Evolutionary conservation across 75 land plant species (phyloP).

Genomic region (Picea glauca): DNA sequence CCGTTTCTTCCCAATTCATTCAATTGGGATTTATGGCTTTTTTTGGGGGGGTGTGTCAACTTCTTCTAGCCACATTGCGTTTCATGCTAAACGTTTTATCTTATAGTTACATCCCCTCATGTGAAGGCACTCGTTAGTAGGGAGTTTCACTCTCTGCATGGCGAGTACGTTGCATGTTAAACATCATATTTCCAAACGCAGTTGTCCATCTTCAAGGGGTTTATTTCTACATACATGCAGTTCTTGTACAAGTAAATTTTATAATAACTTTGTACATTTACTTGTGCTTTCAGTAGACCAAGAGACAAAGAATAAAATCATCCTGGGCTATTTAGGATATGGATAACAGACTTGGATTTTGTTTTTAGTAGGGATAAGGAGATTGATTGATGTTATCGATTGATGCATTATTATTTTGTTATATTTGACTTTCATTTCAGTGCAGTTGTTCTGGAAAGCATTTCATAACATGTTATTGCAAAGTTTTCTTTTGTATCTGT

Average conservation of each 20-base stretch:
- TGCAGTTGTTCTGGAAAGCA: constrained; percentile 64
- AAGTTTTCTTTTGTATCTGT: constrained; percentile 83
- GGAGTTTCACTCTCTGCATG: too few relatives aligned
- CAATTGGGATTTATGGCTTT: too few relatives aligned
- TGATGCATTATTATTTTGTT: background rate
- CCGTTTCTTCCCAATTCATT: too few relatives aligned
- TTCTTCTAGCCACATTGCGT: too few relatives aligned
- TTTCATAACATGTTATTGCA: constrained; percentile 70
- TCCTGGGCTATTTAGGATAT: background rate
- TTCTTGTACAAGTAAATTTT: constrained; percentile 74
- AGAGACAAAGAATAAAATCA: background rate
- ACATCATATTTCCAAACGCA: too few relatives aligned
- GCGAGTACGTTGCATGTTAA: too few relatives aligned
- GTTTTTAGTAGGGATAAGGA: too few relatives aligned
- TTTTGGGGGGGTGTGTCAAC: too few relatives aligned
- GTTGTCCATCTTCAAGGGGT: constrained; percentile 64
- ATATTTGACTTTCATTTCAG: constrained; percentile 59
- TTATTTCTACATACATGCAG: constrained; percentile 86
- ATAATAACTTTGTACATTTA: background rate
- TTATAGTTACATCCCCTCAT: too few relatives aligned
- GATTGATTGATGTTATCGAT: constrained; percentile 1
- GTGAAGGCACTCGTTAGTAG: too few relatives aligned
- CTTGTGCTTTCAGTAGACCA: background rate
- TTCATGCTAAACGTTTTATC: too few relatives aligned
- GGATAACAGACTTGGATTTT: too few relatives aligned